A percentile compares a stretch with the other conserved stretches of the same genome.
These are phyloP conservation scores for Penicillium brasilianum DNA, from an alignment of 2,329 filamentous ascomycete species.

Conservation along the genomic window DNA sequence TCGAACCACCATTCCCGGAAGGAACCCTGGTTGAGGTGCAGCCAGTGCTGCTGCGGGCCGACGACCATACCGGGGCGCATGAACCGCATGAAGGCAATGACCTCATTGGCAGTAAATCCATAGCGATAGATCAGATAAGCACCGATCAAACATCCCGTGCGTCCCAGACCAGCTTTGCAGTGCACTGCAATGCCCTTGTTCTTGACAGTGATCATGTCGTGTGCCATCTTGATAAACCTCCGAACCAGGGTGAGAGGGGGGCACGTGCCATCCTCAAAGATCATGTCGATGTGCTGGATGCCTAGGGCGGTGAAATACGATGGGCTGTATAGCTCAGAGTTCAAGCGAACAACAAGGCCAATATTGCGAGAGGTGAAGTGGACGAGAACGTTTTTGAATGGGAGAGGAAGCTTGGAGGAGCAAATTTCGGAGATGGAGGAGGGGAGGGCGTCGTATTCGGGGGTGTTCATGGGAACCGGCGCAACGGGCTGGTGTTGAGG, in stretches of 20 bases:
- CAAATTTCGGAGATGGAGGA: slow-evolving; percentile 75
- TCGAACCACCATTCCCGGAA: slow-evolving; percentile 98
- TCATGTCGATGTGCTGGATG: slow-evolving; percentile 98
- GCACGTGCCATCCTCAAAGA: slow-evolving; percentile 98
- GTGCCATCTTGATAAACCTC: slow-evolving; percentile 92
- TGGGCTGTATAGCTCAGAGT: slow-evolving; percentile 93
- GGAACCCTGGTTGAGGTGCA: slow-evolving; percentile 92
- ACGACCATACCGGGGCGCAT: slow-evolving; percentile 99
- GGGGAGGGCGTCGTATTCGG: slow-evolving; percentile 75
- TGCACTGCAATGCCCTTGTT: slow-evolving; percentile 96
- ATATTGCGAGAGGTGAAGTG: slow-evolving; percentile 90
- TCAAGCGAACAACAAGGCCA: slow-evolving; percentile 90
- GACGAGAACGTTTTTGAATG: slow-evolving; percentile 93
- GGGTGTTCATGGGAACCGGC: slow-evolving; percentile 73
- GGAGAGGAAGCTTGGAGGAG: slow-evolving; percentile 71
- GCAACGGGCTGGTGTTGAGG: slow-evolving; percentile 81
- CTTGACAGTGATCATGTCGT: slow-evolving; percentile 89
- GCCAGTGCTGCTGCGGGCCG: slow-evolving; percentile 97
- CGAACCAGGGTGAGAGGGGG: slow-evolving; percentile 86
- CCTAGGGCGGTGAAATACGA: slow-evolving; percentile 96
- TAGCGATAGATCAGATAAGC: slow-evolving; percentile 97
- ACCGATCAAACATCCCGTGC: slow-evolving; percentile 94
- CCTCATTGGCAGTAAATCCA: slow-evolving; percentile 95
- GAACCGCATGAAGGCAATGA: slow-evolving; percentile 98
- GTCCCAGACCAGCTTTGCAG: slow-evolving; percentile 95